Base-by-base conservation (phyloP, 2,329 filamentous ascomycete genomes). In the Beauveria varroae region DNA sequence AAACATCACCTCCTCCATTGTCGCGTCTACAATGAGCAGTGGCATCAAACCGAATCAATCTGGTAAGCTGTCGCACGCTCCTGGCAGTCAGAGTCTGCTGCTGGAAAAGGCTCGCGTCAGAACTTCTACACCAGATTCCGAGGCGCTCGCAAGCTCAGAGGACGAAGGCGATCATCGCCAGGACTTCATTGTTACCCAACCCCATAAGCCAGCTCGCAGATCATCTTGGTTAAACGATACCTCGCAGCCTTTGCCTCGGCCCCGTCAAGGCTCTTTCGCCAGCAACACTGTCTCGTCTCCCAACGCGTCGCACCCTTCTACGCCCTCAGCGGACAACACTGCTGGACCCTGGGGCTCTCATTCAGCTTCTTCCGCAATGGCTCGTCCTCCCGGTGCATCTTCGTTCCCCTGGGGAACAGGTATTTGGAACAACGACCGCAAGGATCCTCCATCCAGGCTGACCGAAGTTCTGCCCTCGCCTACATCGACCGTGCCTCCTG, bases 81-180 rank as follows among this genome's bases (percentile, higher is more conserved):
- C 72, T 24, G 85, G 75, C 67, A 88, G 80, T 68, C 85, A 88
- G 63, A 85, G 85, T 44, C 78, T 87, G 44, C 76, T 90, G 53
- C 80, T 91, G 40, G 90, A 93, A 56, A 95, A 92, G 72, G 80
- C 88, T 55, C 89, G 90, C 68, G 82, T 87, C 61, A 86, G 93
- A 68, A 89, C 90, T 59, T 92, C 91, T 8, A 97, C 93, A 1
- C 93, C 93, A 24, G 95, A 98, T 71, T 97, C 93, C 3, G 93
- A 98, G 72, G 93, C 91, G 57, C 79, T 98, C 63, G 92, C 89
- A 57, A 98, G 93, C 66, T 97, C 93, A 14, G 95, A 98, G 73
- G 95, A 98, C 73, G 95, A 99, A 74, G 82, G 79, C 62, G 89
- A 96, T 63, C 81, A 86, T 70, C 81, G 83, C 66, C 80, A 84